phyloP scores from a whole-genome alignment of 2,329 filamentous ascomycete species.

The Annulohypoxylon truncatum region DNA sequence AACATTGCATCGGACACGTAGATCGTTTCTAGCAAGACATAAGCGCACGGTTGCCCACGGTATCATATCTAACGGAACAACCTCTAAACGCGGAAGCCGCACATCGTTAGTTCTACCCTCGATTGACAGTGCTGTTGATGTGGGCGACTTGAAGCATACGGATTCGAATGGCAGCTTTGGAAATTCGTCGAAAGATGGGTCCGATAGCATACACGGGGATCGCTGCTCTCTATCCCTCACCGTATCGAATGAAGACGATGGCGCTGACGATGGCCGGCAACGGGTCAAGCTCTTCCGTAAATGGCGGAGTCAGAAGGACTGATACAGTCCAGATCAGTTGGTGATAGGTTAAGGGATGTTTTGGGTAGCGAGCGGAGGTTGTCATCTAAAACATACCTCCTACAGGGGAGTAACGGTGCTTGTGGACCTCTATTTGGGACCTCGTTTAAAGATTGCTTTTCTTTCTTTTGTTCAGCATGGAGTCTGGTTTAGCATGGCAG shows the following conservation, averaged over 20 bases:
- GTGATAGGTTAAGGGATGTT: background rate
- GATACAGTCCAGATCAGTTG: constrained; percentile 11
- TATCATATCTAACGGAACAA: constrained; percentile 54
- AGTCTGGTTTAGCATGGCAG: constrained; percentile 24
- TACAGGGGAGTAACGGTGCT: background rate
- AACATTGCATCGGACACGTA: constrained; percentile 57
- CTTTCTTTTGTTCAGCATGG: constrained; percentile 26
- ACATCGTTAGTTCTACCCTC: constrained; percentile 35
- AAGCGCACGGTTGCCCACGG: constrained; percentile 61
- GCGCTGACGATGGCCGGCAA: constrained; percentile 35
- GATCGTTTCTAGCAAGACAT: constrained; percentile 60
- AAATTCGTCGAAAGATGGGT: constrained; percentile 52
- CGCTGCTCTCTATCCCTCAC: constrained; percentile 41
- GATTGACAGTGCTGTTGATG: constrained; percentile 40
- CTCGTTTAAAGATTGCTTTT: constrained; percentile 20
- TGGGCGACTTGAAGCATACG: constrained; percentile 36
- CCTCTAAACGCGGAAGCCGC: constrained; percentile 48
- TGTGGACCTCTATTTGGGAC: background rate
- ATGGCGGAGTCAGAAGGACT: constrained; percentile 42
- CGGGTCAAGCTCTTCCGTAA: constrained; percentile 42
- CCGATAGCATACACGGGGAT: constrained; percentile 51
- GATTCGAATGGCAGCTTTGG: constrained; percentile 31
- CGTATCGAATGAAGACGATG: constrained; percentile 35
- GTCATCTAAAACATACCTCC: background rate
- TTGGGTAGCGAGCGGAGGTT: background rate